Evolutionary conservation across 805 yeast species (phyloP), one percentile per base, ranked within the genome.

Genomic region (Saturnispora halmiae): DNA sequence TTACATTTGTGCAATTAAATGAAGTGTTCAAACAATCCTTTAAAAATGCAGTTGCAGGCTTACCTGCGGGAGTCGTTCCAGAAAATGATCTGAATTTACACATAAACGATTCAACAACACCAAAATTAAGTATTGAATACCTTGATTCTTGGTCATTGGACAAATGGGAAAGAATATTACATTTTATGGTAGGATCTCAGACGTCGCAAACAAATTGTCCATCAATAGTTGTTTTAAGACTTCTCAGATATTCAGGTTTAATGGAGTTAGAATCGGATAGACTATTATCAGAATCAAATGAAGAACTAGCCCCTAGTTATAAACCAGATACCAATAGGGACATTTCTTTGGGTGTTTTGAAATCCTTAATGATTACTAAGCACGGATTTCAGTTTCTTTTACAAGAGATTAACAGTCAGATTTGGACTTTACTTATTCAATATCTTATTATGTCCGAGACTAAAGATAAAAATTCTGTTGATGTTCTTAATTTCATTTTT

Each of bases 181-280:
- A 92, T 67, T 92, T 81, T 64, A 90, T 92, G 97, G 99, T 92
- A 33, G 96, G 97, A 2, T 85, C 96, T 0, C 83, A 84, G 38
- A 63, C 79, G 34, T 67, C 73, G 9, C 70, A 67, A 14, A 64
- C 74, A 2, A 18, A 22, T 10, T 20, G 25, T 16, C 95, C 96
- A 3, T 79, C 88, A 36, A 70, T 72, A n/a, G 88, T 90, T 14
- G 96, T 90, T 1, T 65, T 92, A 37, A 72, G 77, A 14, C 65
- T 92, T 21, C 65, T 92, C 36, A 72, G 74, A 47, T 86, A 79
- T 63, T 81, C 94, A 46, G 90, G 90, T 2, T 66, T 92, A 39
- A 88, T 92, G 96, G 94, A 83, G 53, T 79, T 82, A 14, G 61
- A 58, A 6, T 46, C 56, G 2, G 64, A 59, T 43, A 47, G 61